Evolutionary conservation across 139 green algal species (phyloP).

Genomic region (Micromonas pusilla): DNA sequence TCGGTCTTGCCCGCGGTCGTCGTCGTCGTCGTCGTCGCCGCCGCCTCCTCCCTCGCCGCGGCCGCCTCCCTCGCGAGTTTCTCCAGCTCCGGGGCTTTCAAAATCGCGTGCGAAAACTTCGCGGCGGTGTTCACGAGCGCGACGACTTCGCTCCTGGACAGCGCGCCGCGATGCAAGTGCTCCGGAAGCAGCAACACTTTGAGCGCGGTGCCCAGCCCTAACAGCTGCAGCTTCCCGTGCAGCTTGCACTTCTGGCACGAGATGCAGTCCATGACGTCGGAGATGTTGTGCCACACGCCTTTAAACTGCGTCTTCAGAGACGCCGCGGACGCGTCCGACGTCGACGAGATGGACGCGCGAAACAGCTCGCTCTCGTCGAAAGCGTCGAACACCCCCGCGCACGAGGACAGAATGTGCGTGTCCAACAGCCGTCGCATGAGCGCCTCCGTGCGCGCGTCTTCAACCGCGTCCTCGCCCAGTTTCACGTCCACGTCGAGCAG

Average conservation of each 20-base stretch:
- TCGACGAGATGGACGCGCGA: conserved; percentile 28
- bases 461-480: conserved; percentile 49
- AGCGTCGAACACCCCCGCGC: conserved; percentile 34
- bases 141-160: conserved; percentile 92
- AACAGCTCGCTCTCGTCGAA: conserved; percentile 90
- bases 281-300: conserved; percentile 85
- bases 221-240: conserved; percentile 96
- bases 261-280: conserved; percentile 94
- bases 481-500: conserved; percentile 41
- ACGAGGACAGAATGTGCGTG: not conserved
- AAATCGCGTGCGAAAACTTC: conserved; percentile 47
- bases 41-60: not conserved
- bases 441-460: conserved; percentile 56
- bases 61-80: not conserved
- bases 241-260: conserved; percentile 99
- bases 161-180: conserved; percentile 30
- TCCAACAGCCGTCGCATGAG: conserved; percentile 45
- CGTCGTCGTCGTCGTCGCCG: not conserved
- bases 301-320: conserved; percentile 68
- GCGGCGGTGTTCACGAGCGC: conserved; percentile 86
- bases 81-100: not conserved
- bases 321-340: conserved; percentile 65
- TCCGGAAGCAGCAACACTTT: conserved; percentile 84
- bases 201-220: conserved; percentile 86
- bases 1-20: not conserved